Conservation (phyloP, 176 grass and related monocot genomes). For the Ensete glaucum region DNA sequence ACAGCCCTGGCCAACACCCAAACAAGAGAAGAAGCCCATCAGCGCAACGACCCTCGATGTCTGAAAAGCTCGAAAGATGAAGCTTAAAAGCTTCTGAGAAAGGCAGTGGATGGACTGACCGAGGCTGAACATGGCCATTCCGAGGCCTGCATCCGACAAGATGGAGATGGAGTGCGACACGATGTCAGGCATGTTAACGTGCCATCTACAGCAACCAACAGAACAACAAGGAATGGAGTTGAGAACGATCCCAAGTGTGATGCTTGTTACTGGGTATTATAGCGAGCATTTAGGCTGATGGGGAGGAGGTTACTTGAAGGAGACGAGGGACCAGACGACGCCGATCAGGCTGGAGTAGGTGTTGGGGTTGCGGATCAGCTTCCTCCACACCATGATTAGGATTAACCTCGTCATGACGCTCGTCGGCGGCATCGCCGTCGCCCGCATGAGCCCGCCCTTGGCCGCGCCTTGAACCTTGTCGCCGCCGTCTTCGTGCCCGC, state of each 20-base stretch:
- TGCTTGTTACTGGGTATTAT: neutral
- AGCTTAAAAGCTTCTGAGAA: neutral
- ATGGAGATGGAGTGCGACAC: slow-evolving; percentile 81
- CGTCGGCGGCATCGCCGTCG: slow-evolving; percentile 68
- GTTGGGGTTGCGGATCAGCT: slow-evolving; percentile 99
- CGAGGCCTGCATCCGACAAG: slow-evolving; percentile 92
- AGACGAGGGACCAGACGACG: slow-evolving; percentile 87
- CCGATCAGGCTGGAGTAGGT: slow-evolving; percentile 95
- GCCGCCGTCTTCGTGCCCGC: slow-evolving; percentile 31
- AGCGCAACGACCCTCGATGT: neutral
- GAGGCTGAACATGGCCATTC: slow-evolving; percentile 99
- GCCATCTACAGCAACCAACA: slow-evolving; percentile 38
- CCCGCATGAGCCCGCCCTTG: slow-evolving; percentile 1
- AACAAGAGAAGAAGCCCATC: neutral
- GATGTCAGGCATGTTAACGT: slow-evolving; percentile 88
- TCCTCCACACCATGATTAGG: slow-evolving; percentile 99
- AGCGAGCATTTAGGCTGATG: slow-evolving; percentile 7
- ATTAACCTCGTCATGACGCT: slow-evolving; percentile 96
- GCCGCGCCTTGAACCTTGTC: slow-evolving; percentile 35
- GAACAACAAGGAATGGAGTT: slow-evolving; percentile 1
- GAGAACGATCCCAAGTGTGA: neutral
- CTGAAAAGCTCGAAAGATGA: neutral
- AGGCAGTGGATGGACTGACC: slow-evolving; percentile 32
- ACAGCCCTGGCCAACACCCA: slow-evolving; percentile 46
- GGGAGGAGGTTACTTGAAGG: slow-evolving; percentile 42